Percentiles rank a stretch among this genome's conserved stretches.
phyloP scores from a whole-genome alignment of 2,329 filamentous ascomycete species.

The Massarina eburnea region DNA sequence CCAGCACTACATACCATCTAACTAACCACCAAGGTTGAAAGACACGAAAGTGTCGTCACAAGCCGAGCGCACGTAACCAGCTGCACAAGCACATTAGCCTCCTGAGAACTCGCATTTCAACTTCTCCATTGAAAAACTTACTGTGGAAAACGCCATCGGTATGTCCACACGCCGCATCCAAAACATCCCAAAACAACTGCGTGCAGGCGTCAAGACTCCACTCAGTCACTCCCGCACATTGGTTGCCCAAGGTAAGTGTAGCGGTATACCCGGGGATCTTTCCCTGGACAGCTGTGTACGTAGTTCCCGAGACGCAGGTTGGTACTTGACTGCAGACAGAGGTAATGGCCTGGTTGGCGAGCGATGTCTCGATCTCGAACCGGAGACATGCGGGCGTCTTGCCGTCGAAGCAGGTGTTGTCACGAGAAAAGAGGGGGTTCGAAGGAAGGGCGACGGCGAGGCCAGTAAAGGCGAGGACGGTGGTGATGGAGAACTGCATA shows the following conservation, averaged over 20 bases:
- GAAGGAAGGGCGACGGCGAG: not conserved
- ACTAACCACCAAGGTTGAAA: slow-evolving; percentile 10
- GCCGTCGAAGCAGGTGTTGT: slow-evolving; percentile 4
- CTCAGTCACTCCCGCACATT: slow-evolving; percentile 5
- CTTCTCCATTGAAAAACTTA: not conserved
- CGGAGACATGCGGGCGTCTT: not conserved
- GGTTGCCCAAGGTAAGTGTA: slow-evolving; percentile 3
- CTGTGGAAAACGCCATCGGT: not conserved
- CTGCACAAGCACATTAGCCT: slow-evolving; percentile 1
- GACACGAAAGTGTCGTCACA: slow-evolving; percentile 7
- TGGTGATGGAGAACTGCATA: not conserved
- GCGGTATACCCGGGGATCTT: slow-evolving; percentile 6
- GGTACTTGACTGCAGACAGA: slow-evolving; percentile 1
- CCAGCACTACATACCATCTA: not conserved
- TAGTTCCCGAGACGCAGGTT: slow-evolving; percentile 5
- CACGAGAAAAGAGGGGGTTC: not conserved
- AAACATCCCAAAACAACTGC: not conserved
- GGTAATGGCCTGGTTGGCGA: slow-evolving; percentile 1
- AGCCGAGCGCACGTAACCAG: not conserved
- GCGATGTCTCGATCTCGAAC: not conserved
- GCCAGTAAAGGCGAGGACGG: not conserved
- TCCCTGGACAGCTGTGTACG: not conserved
- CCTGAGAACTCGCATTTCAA: not conserved
- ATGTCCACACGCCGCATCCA: slow-evolving; percentile 1
- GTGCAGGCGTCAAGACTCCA: slow-evolving; percentile 5